Percentiles rank a stretch among this genome's conserved stretches.
Evolutionary conservation across 805 yeast species (phyloP).

Genomic region (Ogataea paraovalis): DNA sequence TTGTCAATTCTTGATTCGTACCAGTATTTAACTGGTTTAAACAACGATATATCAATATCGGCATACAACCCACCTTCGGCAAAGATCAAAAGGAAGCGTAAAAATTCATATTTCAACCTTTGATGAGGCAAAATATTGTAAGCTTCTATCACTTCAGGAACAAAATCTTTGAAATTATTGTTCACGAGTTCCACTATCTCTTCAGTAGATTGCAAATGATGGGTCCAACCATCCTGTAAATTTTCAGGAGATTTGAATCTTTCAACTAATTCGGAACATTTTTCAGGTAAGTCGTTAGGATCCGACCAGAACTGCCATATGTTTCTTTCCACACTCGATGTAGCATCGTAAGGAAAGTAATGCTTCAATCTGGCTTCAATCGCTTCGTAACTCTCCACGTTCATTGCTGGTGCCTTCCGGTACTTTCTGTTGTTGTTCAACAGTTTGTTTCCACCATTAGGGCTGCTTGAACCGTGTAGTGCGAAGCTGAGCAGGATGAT

Average conservation of each 20-base stretch:
- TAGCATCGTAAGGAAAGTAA: background rate
- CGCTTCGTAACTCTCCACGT: background rate
- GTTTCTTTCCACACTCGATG: background rate
- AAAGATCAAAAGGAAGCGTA: slow-evolving; percentile 44
- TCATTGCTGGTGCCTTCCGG: background rate
- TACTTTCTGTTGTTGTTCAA: no score
- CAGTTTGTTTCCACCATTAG: no score
- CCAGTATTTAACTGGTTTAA: slow-evolving; percentile 36
- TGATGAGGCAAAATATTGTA: slow-evolving; percentile 44
- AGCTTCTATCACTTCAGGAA: slow-evolving; percentile 46
- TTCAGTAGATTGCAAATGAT: slow-evolving; percentile 4
- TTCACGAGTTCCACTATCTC: slow-evolving; percentile 9
- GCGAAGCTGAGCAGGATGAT: no score
- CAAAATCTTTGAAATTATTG: slow-evolving; percentile 8
- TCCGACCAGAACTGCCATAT: slow-evolving; percentile 1
- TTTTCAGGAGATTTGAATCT: background rate
- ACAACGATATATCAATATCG: slow-evolving; percentile 48
- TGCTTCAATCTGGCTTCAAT: background rate
- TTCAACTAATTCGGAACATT: background rate
- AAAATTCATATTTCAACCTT: slow-evolving; percentile 45
- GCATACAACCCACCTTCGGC: slow-evolving; percentile 54
- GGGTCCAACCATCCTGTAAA: background rate
- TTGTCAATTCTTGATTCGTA: slow-evolving; percentile 8
- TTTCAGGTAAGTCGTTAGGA: background rate
- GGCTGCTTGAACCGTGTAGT: no score